phyloP scores from a whole-genome alignment of 2,329 filamentous ascomycete genomes.

The Colletotrichum noveboracense region DNA sequence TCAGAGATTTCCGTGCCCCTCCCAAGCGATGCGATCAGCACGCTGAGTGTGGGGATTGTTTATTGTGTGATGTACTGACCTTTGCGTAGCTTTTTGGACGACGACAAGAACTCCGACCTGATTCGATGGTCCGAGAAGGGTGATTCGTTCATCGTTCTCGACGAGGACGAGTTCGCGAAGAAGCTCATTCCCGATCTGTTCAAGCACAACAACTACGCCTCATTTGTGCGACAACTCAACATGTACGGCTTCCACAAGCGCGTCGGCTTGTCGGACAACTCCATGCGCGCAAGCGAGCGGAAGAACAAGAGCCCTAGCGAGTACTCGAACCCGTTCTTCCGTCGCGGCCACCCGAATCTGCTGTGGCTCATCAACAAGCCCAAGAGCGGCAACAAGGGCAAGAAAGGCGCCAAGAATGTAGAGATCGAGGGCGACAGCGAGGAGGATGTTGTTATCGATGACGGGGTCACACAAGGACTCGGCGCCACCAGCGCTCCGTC shows the following conservation, averaged over 20 bases:
- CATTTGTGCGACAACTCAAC: constrained; percentile 93
- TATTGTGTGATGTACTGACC: constrained; percentile 22
- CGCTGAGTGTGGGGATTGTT: not conserved
- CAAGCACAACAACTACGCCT: constrained; percentile 99
- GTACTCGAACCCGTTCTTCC: constrained; percentile 97
- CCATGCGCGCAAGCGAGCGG: constrained; percentile 94
- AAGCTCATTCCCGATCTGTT: constrained; percentile 96
- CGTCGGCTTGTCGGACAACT: constrained; percentile 92
- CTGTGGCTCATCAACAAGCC: constrained; percentile 97
- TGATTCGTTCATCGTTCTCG: constrained; percentile 93
- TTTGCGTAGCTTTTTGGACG: constrained; percentile 80
- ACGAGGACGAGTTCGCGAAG: constrained; percentile 98
- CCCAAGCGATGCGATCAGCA: not conserved
- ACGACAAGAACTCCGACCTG: constrained; percentile 89
- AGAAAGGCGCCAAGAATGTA: constrained; percentile 67
- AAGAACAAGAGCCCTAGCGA: constrained; percentile 98
- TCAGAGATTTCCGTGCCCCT: constrained; percentile 46
- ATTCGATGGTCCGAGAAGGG: constrained; percentile 98
- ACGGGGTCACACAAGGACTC: constrained; percentile 29
- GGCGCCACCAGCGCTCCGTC: constrained; percentile 27
- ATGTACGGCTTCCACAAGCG: constrained; percentile 99
- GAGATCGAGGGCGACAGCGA: constrained; percentile 77
- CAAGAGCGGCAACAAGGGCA: constrained; percentile 69
- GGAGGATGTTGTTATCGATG: constrained; percentile 50
- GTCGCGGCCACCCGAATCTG: constrained; percentile 88